These are phyloP conservation scores for Sechiopsis laciniata DNA, from an alignment of 306 rosid species.

Conservation along the genomic window DNA sequence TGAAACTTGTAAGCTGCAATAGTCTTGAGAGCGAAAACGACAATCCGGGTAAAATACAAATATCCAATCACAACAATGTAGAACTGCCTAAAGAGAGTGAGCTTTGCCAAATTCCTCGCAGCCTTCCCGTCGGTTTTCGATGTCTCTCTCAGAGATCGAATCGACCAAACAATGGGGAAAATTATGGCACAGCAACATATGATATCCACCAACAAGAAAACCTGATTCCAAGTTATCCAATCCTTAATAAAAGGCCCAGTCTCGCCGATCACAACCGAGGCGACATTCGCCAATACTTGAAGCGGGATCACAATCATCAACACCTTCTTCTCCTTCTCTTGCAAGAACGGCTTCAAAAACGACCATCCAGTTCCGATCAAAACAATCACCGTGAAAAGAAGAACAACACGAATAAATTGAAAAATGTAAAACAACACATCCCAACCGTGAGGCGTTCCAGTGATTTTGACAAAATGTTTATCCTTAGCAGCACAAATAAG, in stretches of 20 bases:
- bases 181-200: slow-evolving; percentile 89
- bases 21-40: slow-evolving; percentile 78
- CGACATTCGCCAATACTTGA: slow-evolving; percentile 78
- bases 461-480: slow-evolving; percentile 64
- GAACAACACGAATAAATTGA: slow-evolving; percentile 72
- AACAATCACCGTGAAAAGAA: slow-evolving; percentile 69
- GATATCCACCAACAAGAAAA: slow-evolving; percentile 80
- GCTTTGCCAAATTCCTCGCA: slow-evolving; percentile 66
- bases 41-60: slow-evolving; percentile 70
- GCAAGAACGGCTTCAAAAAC: slow-evolving; percentile 69
- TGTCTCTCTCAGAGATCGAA: slow-evolving; percentile 71
- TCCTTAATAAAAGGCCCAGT: slow-evolving; percentile 89
- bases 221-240: slow-evolving; percentile 94
- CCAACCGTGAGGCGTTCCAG: slow-evolving; percentile 93
- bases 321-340: slow-evolving; percentile 81
- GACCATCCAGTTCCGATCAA: slow-evolving; percentile 93
- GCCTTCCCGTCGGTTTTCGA: slow-evolving; percentile 91
- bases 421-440: slow-evolving; percentile 83
- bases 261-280: slow-evolving; percentile 84
- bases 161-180: slow-evolving; percentile 92
- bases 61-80: slow-evolving; percentile 87
- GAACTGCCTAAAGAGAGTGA: slow-evolving; percentile 84
- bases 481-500: slow-evolving; percentile 83
- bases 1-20: slow-evolving; percentile 88
- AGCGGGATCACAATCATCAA: slow-evolving; percentile 86